Base-by-base conservation (phyloP, 2,329 filamentous ascomycete species). In the Aureobasidium sp. region DNA sequence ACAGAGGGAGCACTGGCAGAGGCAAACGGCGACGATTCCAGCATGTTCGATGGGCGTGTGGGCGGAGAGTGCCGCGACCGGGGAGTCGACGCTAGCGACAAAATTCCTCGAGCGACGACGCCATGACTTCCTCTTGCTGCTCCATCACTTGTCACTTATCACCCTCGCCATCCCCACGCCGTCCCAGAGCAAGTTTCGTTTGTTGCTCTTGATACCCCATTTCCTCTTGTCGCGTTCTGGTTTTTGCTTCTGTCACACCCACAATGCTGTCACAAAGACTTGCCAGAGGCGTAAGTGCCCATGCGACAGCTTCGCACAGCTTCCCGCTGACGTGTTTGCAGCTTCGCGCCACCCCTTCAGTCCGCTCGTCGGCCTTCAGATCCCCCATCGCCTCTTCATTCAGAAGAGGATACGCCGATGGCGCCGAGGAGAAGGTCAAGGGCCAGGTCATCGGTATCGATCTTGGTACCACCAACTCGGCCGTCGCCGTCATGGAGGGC, bases 371-470 rank as follows among this genome's bases (percentile, higher is more conserved):
- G 57, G 64, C 63, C 60, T 62, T 63, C 63, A 84, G 84, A 74
- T 80, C 85, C 64, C 83, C 88, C 61, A 72, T 88, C 65, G 79
- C 79, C 61, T 82, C 86, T 60, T 81, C 82, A 65, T 88, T 91
- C 70, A 82, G 85, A 68, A 69, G 74, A 63, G 80, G 86, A 66
- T 89, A 86, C 76, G 85, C 87, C 21, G 84, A 86, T 61, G 81
- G 80, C 66, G 76, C 76, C 56, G 76, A 80, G 62, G 90, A 95
- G 75, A 91, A 96, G 85, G 85, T 94, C 68, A 98, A 97, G 76
- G 93, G 97, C 74, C 93, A 93, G 86, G 93, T 93, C 83, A 90
- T 97, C 79, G 93, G 93, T 84, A 98, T 98, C 80, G 93, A 98
- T 85, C 83, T 98, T 79, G 93, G 91, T 77, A 98, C 93, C 67